Evolutionary conservation across 2,329 filamentous ascomycete species (phyloP).

Genomic region (Stachybotrys echinatus): DNA sequence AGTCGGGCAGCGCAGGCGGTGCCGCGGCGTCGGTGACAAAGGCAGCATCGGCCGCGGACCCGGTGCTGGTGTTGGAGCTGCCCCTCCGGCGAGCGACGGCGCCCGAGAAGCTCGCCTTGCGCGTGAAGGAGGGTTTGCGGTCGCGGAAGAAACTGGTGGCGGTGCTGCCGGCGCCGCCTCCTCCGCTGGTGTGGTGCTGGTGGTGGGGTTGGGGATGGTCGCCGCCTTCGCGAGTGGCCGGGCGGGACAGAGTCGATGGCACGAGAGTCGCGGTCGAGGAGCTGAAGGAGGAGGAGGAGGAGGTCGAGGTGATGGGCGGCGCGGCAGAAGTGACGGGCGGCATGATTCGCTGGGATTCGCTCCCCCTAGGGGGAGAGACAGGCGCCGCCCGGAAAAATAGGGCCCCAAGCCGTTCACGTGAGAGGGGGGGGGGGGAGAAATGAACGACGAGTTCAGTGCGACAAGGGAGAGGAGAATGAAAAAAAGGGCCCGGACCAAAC

Average conservation of each 20-base stretch:
- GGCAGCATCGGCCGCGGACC: slow-evolving; percentile 28
- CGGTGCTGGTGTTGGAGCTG: slow-evolving; percentile 25
- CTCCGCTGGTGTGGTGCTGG: background rate
- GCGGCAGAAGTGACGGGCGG: background rate
- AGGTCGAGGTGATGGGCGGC: background rate
- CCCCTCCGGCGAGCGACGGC: slow-evolving; percentile 35
- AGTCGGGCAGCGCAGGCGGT: slow-evolving; percentile 50
- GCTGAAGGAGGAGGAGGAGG: slow-evolving; percentile 22
- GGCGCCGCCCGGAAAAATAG: background rate
- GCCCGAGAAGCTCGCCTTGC: slow-evolving; percentile 47
- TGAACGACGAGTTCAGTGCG: too few relatives aligned
- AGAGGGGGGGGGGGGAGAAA: background rate
- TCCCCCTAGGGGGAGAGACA: background rate
- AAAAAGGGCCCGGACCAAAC: too few relatives aligned
- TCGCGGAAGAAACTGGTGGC: slow-evolving; percentile 32
- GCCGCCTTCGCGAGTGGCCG: slow-evolving; percentile 28
- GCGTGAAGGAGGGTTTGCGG: slow-evolving; percentile 47
- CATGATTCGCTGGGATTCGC: background rate
- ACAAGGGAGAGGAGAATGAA: too few relatives aligned
- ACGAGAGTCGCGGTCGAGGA: slow-evolving; percentile 18
- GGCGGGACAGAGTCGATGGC: slow-evolving; percentile 18
- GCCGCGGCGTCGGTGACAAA: slow-evolving; percentile 39
- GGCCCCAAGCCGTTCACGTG: background rate
- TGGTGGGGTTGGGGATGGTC: background rate
- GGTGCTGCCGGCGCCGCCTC: background rate